Percentiles rank a stretch among this genome's conserved stretches.
phyloP scores from a whole-genome alignment of 805 yeast genomes.

The Pichia ethanolica region DNA sequence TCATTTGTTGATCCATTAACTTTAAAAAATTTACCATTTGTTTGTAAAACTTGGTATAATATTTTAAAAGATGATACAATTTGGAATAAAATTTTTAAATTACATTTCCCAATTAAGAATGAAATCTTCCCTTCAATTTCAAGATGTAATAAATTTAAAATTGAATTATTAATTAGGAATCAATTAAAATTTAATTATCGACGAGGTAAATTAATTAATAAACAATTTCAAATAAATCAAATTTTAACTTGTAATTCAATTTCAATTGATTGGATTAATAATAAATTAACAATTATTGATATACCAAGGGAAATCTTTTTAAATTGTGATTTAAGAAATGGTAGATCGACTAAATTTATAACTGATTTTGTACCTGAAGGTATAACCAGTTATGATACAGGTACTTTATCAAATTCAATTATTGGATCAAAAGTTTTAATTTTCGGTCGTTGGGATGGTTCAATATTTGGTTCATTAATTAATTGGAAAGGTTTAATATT shows the following conservation, averaged over 20 bases:
- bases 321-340: constrained; percentile 9
- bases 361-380: constrained; percentile 26
- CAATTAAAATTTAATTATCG: constrained; percentile 19
- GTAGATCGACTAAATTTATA: constrained; percentile 6
- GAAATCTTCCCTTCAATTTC: constrained; percentile 36
- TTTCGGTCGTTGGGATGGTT: constrained; percentile 31
- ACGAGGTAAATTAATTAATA: constrained; percentile 4
- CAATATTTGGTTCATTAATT: constrained; percentile 21
- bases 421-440: constrained; percentile 19
- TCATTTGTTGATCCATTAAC: constrained; percentile 39
- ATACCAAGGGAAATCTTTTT: constrained; percentile 6
- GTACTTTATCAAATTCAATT: background rate
- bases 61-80: constrained; percentile 38
- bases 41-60: constrained; percentile 42
- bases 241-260: constrained; percentile 3
- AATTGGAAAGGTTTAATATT: constrained; percentile 15
- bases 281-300: constrained; percentile 9
- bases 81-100: constrained; percentile 40
- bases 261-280: constrained; percentile 8
- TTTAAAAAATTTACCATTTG: constrained; percentile 33
- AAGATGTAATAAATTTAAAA: constrained; percentile 38
- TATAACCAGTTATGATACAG: constrained; percentile 23
- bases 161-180: constrained; percentile 37
- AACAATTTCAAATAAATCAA: constrained; percentile 3
- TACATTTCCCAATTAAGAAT: constrained; percentile 30